These are phyloP conservation scores for Tetradesmus lagerheimii DNA, from an alignment of 139 green algal species.

Conservation along the genomic window DNA sequence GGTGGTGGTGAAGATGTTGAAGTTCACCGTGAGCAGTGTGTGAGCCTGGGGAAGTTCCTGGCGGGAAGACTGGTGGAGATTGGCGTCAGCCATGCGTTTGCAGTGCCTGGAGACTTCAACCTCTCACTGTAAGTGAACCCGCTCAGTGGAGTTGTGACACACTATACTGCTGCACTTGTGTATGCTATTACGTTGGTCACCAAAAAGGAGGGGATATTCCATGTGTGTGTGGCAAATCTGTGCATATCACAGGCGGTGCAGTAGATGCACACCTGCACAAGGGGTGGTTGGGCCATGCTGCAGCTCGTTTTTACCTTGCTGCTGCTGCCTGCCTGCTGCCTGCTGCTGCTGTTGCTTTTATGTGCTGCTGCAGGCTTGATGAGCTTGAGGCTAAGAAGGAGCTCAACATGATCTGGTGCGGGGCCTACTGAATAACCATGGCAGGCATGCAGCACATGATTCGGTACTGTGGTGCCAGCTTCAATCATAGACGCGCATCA, in stretches of 20 bases:
- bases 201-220: no score
- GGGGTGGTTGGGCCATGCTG: no score
- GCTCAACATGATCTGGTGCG: constrained; percentile 69
- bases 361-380: constrained; percentile 45
- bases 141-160: background rate
- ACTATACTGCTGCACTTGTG: background rate
- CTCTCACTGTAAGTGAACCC: constrained; percentile 42
- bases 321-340: background rate
- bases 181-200: no score
- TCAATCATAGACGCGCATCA: no score
- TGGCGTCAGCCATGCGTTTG: constrained; percentile 53
- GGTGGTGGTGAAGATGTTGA: background rate
- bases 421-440: background rate
- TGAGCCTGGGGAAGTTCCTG: constrained; percentile 22
- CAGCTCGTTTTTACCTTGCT: no score
- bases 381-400: constrained; percentile 59
- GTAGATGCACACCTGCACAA: no score
- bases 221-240: background rate
- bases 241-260: no score
- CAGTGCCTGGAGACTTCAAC: constrained; percentile 67
- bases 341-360: background rate
- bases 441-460: no score
- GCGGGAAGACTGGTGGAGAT: constrained; percentile 62
- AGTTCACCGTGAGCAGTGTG: background rate
- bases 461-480: no score